Evolutionary conservation across 805 yeast species (phyloP), one percentile per base, ranked within the genome.

Genomic region (Suhomyces canberraensis): DNA sequence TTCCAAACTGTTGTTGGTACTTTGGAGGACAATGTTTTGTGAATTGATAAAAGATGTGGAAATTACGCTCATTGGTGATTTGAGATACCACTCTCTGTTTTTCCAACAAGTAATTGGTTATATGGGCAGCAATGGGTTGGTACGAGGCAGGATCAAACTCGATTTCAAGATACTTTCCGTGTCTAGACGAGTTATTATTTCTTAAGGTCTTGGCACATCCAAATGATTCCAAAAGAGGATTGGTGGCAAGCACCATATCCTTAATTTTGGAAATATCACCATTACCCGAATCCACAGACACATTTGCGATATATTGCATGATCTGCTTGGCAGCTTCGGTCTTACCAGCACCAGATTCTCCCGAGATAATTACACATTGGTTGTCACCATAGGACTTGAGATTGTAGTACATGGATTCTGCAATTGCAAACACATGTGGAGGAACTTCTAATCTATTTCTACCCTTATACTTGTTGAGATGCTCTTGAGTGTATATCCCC

Each of bases 71-170:
- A 50, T 84, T 81, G 45, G 78, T 72, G 47, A 89, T 86, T 61
- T 93, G 99, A 22, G 91, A 81, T n/a, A 93, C 98, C 21, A 93
- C 97, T 61, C 99, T 77, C 63, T 88, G 95, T 58, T 93, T 93
- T 56, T 93, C 99, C 46, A 93, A 70, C 45, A 93, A 65, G 58
- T 93, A 93, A 61, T 93, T 93, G 38, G 98, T 93, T 58, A 93
- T 93, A 58, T 89, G 91, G 31, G 96, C 98, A 29, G 95, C 87
- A 28, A 88, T 82, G 3, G 98, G 98, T 58, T 86, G 95, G 52
- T 79, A 85, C 50, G 75, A 77, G 11, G 52, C 39, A 15, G 74
- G 66, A 58, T 87, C 85, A 70, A 93, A 93, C 51, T 78, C 79
- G 47, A 93, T 93, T 62, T 93, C 97, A 31, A 93, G 71, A 61